Evolutionary conservation across 2,329 filamentous ascomycete species (phyloP).

Genomic region (Colletotrichum falcatum): DNA sequence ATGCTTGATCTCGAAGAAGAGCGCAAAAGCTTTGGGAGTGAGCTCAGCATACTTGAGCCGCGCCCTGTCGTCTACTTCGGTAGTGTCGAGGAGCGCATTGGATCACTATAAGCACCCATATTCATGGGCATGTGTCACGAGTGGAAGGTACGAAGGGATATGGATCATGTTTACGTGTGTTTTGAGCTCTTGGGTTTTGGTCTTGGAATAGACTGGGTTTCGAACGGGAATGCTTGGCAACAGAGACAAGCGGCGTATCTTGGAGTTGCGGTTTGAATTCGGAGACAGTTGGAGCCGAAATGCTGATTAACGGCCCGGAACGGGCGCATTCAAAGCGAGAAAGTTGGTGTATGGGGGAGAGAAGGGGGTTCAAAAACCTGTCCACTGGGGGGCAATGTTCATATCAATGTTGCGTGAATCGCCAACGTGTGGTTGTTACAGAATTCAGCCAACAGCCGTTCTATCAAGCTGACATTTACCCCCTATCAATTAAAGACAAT

Average conservation of each 20-base stretch:
- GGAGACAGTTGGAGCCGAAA: neutral
- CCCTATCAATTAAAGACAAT: neutral
- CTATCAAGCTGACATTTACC: neutral
- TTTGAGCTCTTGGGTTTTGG: conserved; percentile 10
- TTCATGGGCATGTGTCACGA: conserved; percentile 4
- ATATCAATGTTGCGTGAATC: neutral
- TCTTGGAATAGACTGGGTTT: conserved; percentile 4
- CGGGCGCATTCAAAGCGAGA: neutral
- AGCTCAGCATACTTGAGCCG: conserved; percentile 70
- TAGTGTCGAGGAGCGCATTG: conserved; percentile 71
- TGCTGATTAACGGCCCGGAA: neutral
- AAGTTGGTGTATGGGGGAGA: neutral
- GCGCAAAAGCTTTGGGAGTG: conserved; percentile 62
- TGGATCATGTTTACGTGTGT: conserved; percentile 7
- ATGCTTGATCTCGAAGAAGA: conserved; percentile 70
- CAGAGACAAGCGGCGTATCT: conserved; percentile 18
- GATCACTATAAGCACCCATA: conserved; percentile 36
- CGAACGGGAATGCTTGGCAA: conserved; percentile 9
- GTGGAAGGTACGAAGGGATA: neutral
- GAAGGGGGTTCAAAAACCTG: neutral
- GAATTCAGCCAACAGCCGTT: neutral
- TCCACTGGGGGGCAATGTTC: neutral
- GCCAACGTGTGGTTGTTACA: neutral
- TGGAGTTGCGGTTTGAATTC: conserved; percentile 18
- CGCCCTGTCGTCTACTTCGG: conserved; percentile 73